Evolutionary conservation across 768 basidiomycete genomes (phyloP).

Genomic region (Mrakia blollopis): DNA sequence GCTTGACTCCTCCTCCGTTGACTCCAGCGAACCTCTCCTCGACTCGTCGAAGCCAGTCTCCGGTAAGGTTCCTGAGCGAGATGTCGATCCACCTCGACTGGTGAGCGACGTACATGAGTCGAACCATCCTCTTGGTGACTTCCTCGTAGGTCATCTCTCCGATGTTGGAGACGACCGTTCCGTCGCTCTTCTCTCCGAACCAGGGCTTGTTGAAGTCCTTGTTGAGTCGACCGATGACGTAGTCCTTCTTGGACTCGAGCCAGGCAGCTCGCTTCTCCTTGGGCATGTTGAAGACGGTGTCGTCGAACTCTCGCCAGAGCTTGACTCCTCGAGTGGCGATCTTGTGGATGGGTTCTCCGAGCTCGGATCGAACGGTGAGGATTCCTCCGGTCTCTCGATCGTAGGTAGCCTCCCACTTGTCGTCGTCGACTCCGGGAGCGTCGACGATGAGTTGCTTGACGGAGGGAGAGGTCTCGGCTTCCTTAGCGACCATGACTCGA

Average conservation of each 20-base stretch:
- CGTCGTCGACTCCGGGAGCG: constrained; percentile 80
- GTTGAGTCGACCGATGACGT: constrained; percentile 87
- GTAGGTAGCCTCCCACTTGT: constrained; percentile 88
- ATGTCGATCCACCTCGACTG: constrained; percentile 90
- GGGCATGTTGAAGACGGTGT: constrained; percentile 87
- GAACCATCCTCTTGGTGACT: constrained; percentile 80
- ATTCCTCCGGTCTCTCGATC: constrained; percentile 90
- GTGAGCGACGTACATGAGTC: constrained; percentile 89
- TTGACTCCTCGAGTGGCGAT: constrained; percentile 94
- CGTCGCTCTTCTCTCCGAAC: constrained; percentile 97
- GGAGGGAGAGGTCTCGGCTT: constrained; percentile 87
- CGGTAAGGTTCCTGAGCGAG: constrained; percentile 84
- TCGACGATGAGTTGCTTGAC: constrained; percentile 97
- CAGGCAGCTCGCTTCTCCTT: constrained; percentile 91
- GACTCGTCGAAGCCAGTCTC: constrained; percentile 93
- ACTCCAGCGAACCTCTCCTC: constrained; percentile 94
- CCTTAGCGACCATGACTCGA: constrained; percentile 98
- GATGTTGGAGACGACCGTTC: constrained; percentile 71
- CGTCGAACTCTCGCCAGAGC: constrained; percentile 98
- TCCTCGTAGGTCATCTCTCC: constrained; percentile 99
- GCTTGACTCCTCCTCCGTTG: constrained; percentile 60
- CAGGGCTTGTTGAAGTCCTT: constrained; percentile 87
- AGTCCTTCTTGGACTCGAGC: constrained; percentile 78
- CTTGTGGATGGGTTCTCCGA: constrained; percentile 99
- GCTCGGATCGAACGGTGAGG: constrained; percentile 92